phyloP scores from a whole-genome alignment of 176 grass and related monocot genomes.

The Elaeis guineensis region DNA sequence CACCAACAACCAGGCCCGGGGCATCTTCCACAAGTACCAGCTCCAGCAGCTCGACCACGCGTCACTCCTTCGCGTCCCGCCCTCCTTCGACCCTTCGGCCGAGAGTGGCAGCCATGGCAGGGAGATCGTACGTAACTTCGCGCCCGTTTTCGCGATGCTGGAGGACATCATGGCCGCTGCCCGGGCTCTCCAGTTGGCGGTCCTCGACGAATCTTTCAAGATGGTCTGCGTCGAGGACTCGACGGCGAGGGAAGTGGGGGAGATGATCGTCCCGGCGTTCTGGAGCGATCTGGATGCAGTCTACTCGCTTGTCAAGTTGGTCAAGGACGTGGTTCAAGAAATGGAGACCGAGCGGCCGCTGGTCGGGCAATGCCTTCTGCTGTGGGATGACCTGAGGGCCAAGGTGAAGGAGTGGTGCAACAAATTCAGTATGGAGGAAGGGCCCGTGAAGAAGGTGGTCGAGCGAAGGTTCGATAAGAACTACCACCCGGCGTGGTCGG shows the following conservation, averaged over 20 bases:
- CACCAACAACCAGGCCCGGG: slow-evolving; percentile 29
- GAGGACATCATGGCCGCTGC: slow-evolving; percentile 56
- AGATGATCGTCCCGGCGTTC: slow-evolving; percentile 50
- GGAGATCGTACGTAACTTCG: not conserved
- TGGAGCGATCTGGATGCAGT: slow-evolving; percentile 62
- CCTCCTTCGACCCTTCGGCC: not conserved
- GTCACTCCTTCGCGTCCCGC: slow-evolving; percentile 29
- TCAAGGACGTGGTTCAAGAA: slow-evolving; percentile 52
- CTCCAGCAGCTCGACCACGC: slow-evolving; percentile 49
- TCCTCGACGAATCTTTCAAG: slow-evolving; percentile 66
- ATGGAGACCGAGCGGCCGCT: slow-evolving; percentile 67
- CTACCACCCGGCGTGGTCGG: slow-evolving; percentile 92
- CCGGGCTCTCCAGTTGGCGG: slow-evolving; percentile 41
- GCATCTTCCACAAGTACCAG: slow-evolving; percentile 55
- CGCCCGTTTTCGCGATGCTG: slow-evolving; percentile 36
- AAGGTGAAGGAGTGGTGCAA: slow-evolving; percentile 63
- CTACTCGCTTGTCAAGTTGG: slow-evolving; percentile 39
- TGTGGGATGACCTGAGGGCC: slow-evolving; percentile 66
- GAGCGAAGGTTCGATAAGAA: slow-evolving; percentile 72
- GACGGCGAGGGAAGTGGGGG: slow-evolving; percentile 34
- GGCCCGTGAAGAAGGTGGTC: slow-evolving; percentile 42
- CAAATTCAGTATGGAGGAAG: slow-evolving; percentile 55
- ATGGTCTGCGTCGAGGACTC: slow-evolving; percentile 52
- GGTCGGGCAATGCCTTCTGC: slow-evolving; percentile 64
- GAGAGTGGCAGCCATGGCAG: not conserved